Percentiles rank a stretch among this genome's conserved stretches.
phyloP scores from a whole-genome alignment of 495 filamentous ascomycete genomes.

The Lepraria neglecta region DNA sequence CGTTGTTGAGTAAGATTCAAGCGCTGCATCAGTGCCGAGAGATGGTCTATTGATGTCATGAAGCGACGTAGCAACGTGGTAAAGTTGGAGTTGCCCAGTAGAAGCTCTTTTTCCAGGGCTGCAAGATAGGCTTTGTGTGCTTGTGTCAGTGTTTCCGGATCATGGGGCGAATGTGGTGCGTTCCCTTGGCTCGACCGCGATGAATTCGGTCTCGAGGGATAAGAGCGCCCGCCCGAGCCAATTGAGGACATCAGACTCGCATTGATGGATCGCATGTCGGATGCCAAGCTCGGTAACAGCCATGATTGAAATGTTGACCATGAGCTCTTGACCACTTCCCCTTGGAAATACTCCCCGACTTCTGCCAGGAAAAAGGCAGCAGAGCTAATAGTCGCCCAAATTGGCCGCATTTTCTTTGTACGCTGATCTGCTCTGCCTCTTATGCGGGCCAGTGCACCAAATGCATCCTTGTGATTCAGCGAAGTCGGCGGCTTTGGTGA shows the following conservation, averaged over 20 bases:
- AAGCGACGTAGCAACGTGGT: slow-evolving; percentile 63
- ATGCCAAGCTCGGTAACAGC: slow-evolving; percentile 39
- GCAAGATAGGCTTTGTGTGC: slow-evolving; percentile 72
- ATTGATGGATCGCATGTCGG: neutral
- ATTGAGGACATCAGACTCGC: slow-evolving; percentile 2
- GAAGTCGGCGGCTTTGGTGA: slow-evolving; percentile 52
- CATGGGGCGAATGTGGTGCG: slow-evolving; percentile 44
- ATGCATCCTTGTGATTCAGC: slow-evolving; percentile 50
- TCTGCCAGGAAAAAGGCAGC: slow-evolving; percentile 84
- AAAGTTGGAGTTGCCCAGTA: slow-evolving; percentile 64
- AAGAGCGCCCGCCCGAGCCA: neutral
- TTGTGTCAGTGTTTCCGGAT: slow-evolving; percentile 75
- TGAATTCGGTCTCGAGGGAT: slow-evolving; percentile 5
- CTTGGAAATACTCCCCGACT: slow-evolving; percentile 78
- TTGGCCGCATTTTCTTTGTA: slow-evolving; percentile 58
- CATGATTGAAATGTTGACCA: slow-evolving; percentile 58
- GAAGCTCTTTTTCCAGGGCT: slow-evolving; percentile 57
- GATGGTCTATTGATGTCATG: slow-evolving; percentile 65
- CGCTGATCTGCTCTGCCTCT: slow-evolving; percentile 55
- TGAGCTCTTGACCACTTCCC: slow-evolving; percentile 74
- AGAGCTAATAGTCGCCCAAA: slow-evolving; percentile 81
- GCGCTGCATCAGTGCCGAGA: slow-evolving; percentile 66
- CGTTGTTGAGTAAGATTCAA: slow-evolving; percentile 65
- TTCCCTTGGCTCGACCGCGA: slow-evolving; percentile 1
- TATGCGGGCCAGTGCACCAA: slow-evolving; percentile 20